phyloP scores from a whole-genome alignment of 2,329 filamentous ascomycete genomes.

The Diaporthe vexans region DNA sequence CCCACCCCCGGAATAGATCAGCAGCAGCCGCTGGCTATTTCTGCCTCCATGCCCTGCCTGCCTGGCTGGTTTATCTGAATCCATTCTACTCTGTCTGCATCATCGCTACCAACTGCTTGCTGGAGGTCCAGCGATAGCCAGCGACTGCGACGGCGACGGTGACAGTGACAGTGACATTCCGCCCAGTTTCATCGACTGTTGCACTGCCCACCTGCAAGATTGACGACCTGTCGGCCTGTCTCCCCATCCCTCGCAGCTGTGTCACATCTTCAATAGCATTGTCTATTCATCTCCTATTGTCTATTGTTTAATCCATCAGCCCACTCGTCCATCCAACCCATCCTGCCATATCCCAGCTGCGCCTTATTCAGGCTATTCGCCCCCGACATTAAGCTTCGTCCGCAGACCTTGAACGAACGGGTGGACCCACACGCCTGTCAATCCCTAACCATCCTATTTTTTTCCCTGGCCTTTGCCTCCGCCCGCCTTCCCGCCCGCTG shows the following conservation, averaged over 20 bases:
- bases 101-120: not conserved
- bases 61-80: not conserved
- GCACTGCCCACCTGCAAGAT: not conserved
- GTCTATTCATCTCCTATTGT: conserved; percentile 15
- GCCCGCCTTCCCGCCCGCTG: not conserved
- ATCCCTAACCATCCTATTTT: conserved; percentile 34
- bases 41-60: not conserved
- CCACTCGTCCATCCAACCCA: not conserved
- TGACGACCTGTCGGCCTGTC: not conserved
- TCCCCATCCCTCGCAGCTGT: not conserved
- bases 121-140: not conserved
- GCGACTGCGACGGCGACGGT: not conserved
- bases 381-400: conserved; percentile 13
- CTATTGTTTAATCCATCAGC: conserved; percentile 13
- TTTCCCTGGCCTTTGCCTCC: conserved; percentile 25
- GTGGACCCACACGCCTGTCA: conserved; percentile 34
- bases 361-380: conserved; percentile 24
- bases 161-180: not conserved
- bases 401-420: conserved; percentile 24
- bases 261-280: not conserved
- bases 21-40: conserved; percentile 1
- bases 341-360: not conserved
- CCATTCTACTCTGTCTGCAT: not conserved
- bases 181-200: not conserved
- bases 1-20: conserved; percentile 25